phyloP scores from a whole-genome alignment of 495 filamentous ascomycete genomes.

The Cercophora samala region DNA sequence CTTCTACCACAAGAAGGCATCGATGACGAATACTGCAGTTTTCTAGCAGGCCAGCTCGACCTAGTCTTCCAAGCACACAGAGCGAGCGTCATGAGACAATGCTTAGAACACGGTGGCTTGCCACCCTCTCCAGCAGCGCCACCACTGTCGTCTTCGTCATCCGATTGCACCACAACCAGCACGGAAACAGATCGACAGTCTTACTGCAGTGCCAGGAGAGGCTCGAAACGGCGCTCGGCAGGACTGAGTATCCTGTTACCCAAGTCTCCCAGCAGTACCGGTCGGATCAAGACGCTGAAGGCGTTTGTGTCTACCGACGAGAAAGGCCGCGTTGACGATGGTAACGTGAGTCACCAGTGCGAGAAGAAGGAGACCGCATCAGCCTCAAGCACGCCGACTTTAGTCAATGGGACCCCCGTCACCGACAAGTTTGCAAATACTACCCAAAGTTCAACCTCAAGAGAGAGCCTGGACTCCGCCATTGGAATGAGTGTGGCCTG shows the following conservation, averaged over 20 bases:
- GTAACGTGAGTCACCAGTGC: not conserved
- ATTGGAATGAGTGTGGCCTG: not conserved
- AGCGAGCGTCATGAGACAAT: constrained; percentile 27
- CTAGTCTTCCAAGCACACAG: constrained; percentile 32
- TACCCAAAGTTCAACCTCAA: not conserved
- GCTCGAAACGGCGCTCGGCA: not conserved
- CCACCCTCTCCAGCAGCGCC: not conserved
- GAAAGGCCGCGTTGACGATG: not conserved
- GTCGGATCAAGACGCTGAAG: not conserved
- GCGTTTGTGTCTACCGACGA: not conserved
- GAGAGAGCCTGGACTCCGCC: not conserved
- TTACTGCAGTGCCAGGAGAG: not conserved
- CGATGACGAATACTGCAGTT: constrained; percentile 27
- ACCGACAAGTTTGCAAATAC: not conserved
- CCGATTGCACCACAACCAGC: not conserved
- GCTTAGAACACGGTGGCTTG: not conserved
- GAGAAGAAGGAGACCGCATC: too few species aligned
- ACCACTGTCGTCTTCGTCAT: not conserved
- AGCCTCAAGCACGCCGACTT: too few species aligned
- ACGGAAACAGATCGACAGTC: not conserved
- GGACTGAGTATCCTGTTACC: not conserved
- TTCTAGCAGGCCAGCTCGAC: constrained; percentile 30
- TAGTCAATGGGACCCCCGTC: not conserved
- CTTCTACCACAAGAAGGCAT: constrained; percentile 20
- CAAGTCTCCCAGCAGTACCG: not conserved